These are phyloP conservation scores for Cordyceps tenuipes DNA, from an alignment of 2,329 filamentous ascomycete genomes.

Conservation along the genomic window DNA sequence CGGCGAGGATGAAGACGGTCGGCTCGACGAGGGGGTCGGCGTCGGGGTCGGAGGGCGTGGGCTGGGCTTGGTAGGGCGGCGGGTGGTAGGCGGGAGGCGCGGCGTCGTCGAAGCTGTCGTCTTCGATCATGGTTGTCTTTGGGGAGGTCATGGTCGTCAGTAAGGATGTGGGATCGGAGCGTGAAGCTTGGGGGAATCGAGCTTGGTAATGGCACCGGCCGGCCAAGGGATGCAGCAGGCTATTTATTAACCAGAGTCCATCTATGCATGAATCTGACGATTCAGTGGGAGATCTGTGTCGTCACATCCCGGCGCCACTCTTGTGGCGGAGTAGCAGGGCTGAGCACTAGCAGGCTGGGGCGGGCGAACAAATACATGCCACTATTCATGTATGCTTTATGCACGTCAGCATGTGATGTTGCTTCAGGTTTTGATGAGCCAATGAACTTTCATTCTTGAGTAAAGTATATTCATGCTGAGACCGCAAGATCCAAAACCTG, in stretches of 20 bases:
- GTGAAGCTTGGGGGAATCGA: neutral
- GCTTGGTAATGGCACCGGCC: neutral
- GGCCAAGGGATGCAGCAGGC: neutral
- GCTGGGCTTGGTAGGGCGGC: neutral
- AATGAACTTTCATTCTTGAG: no score
- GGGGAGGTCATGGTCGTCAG: no score
- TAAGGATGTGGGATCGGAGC: neutral
- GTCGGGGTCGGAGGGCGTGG: neutral
- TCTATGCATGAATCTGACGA: neutral
- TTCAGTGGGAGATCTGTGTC: neutral
- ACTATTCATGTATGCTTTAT: no score
- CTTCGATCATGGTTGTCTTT: neutral
- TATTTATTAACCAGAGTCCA: neutral
- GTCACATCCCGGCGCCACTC: neutral
- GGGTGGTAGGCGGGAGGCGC: neutral
- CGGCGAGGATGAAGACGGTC: conserved; percentile 4
- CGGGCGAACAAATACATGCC: neutral
- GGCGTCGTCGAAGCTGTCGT: neutral
- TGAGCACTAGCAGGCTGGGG: neutral
- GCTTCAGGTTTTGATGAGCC: no score
- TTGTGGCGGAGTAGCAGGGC: neutral
- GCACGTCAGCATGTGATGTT: no score
- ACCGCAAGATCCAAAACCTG: no score
- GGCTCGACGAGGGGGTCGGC: neutral
- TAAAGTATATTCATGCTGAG: no score